A percentile compares a stretch with the other conserved stretches of the same genome.
phyloP scores from a whole-genome alignment of 2,329 filamentous ascomycete genomes.

The Diaporthe citrichinensis region DNA sequence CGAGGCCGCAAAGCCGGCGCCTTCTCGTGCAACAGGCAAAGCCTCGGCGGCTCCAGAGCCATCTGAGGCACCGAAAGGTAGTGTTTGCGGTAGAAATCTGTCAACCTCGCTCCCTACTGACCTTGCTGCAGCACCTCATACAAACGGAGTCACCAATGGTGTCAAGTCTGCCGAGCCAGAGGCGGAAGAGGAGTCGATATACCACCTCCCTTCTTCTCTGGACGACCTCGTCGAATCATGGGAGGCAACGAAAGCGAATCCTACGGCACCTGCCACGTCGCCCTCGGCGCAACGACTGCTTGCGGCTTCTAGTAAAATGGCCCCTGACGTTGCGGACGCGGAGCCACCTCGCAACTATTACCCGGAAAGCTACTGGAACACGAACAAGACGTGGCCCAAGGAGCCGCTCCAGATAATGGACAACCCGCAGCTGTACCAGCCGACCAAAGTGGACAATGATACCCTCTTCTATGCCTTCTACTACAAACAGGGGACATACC shows the following conservation, averaged over 20 bases:
- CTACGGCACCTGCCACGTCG: conserved; percentile 68
- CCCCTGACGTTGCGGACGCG: conserved; percentile 82
- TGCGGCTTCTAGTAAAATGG: conserved; percentile 78
- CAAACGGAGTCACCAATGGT: conserved; percentile 68
- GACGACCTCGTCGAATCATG: conserved; percentile 94
- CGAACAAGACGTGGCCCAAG: conserved; percentile 84
- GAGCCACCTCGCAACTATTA: conserved; percentile 88
- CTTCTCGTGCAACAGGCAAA: conserved; percentile 60
- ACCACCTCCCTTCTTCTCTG: conserved; percentile 89
- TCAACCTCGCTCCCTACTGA: conserved; percentile 41
- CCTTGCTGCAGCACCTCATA: conserved; percentile 54
- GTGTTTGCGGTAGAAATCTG: conserved; percentile 4
- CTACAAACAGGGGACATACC: conserved; percentile 95
- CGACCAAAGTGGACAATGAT: conserved; percentile 88
- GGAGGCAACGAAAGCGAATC: conserved; percentile 83
- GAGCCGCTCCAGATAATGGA: conserved; percentile 94
- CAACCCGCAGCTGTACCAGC: conserved; percentile 83
- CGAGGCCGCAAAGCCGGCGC: conserved; percentile 52
- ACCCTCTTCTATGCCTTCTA: conserved; percentile 99
- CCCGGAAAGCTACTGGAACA: conserved; percentile 83
- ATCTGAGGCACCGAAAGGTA: conserved; percentile 62
- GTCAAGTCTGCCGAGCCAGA: conserved; percentile 61
- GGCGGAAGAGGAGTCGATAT: conserved; percentile 83
- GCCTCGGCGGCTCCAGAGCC: conserved; percentile 58
- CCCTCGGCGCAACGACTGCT: conserved; percentile 82